These are phyloP conservation scores for Neofusicoccum ribis DNA, from an alignment of 2,329 filamentous ascomycete genomes.

Conservation along the genomic window DNA sequence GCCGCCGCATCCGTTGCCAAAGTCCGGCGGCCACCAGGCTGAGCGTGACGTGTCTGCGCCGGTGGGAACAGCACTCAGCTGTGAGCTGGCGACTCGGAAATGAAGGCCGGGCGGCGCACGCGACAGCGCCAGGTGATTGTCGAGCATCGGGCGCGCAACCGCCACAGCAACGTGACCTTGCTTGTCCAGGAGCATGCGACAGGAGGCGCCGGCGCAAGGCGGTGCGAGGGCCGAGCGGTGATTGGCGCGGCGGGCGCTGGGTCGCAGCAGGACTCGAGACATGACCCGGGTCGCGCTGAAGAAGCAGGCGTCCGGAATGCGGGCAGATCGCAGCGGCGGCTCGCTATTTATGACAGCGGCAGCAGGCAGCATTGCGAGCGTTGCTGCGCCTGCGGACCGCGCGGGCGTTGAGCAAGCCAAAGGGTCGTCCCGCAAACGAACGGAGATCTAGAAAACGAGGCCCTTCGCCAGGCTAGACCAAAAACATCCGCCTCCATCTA, in stretches of 20 bases:
- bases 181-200: conserved; percentile 14
- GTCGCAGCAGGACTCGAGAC: conserved; percentile 11
- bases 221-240: conserved; percentile 12
- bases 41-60: conserved; percentile 1
- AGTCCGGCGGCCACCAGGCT: too few relatives aligned
- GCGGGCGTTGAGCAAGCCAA: conserved; percentile 2
- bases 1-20: neutral
- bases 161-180: conserved; percentile 16
- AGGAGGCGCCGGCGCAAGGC: conserved; percentile 15
- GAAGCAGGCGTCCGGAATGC: conserved; percentile 10
- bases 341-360: neutral
- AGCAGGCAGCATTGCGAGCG: neutral
- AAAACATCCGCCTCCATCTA: conserved; percentile 8
- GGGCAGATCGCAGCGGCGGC: neutral
- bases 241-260: neutral
- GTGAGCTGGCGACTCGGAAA: neutral
- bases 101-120: neutral
- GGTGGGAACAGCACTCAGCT: neutral
- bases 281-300: conserved; percentile 12
- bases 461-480: conserved; percentile 6
- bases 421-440: conserved; percentile 16
- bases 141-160: conserved; percentile 1
- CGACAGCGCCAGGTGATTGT: conserved; percentile 15
- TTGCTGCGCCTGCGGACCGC: neutral
- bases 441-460: conserved; percentile 13